phyloP scores from a whole-genome alignment of 2,329 filamentous ascomycete species.

The Diaporthe capsici region DNA sequence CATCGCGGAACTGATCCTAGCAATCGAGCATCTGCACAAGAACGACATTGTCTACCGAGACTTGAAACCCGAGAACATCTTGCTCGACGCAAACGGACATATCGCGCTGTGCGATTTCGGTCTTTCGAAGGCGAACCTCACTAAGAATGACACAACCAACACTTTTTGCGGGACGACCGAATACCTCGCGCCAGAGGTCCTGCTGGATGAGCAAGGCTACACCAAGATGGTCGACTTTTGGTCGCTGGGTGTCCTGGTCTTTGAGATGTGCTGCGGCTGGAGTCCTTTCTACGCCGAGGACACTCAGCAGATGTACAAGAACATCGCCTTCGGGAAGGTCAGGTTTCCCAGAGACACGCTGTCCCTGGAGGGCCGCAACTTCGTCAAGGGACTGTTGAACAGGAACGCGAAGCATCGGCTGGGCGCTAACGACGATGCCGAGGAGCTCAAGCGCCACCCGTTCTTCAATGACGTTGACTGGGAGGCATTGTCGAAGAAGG shows the following conservation, averaged over 20 bases:
- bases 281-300: slow-evolving; percentile 99
- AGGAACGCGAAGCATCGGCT: slow-evolving; percentile 96
- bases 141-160: slow-evolving; percentile 97
- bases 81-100: slow-evolving; percentile 96
- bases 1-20: slow-evolving; percentile 96
- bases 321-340: slow-evolving; percentile 99
- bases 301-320: slow-evolving; percentile 99
- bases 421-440: slow-evolving; percentile 90
- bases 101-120: slow-evolving; percentile 99
- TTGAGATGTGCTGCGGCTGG: slow-evolving; percentile 99
- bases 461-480: slow-evolving; percentile 98
- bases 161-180: slow-evolving; percentile 99
- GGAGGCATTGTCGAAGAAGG: slow-evolving; percentile 88
- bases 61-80: slow-evolving; percentile 96
- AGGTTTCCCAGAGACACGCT: slow-evolving; percentile 95
- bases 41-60: slow-evolving; percentile 99
- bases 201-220: slow-evolving; percentile 96
- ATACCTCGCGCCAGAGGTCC: slow-evolving; percentile 94
- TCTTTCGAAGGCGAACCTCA: slow-evolving; percentile 95
- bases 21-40: slow-evolving; percentile 93
- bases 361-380: slow-evolving; percentile 94
- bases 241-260: slow-evolving; percentile 97
- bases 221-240: slow-evolving; percentile 99
- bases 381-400: slow-evolving; percentile 97
- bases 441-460: slow-evolving; percentile 92